These are phyloP conservation scores for Pythium aristosporum DNA, from an alignment of 352 stramenopile species.

Conservation along the genomic window DNA sequence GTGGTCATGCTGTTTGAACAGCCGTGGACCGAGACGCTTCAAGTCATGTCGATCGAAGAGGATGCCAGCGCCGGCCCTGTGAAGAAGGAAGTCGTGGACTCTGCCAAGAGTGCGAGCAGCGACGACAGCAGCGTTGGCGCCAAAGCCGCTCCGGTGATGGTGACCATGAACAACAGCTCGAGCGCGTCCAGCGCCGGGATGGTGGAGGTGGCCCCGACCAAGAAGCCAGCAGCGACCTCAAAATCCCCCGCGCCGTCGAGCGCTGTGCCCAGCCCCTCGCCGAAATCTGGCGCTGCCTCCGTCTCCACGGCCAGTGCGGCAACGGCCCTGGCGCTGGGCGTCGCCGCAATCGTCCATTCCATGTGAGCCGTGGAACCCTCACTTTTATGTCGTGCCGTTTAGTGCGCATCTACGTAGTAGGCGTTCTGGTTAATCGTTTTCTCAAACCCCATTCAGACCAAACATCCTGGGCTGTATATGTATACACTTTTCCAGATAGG, in stretches of 20 bases:
- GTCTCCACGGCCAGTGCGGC: not conserved
- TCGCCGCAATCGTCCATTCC: not conserved
- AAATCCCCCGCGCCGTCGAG: conserved; percentile 1
- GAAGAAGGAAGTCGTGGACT: conserved; percentile 12
- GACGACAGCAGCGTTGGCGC: not conserved
- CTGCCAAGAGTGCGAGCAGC: conserved; percentile 12
- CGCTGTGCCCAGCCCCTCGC: not conserved
- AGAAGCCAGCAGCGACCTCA: not conserved
- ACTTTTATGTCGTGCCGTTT: not conserved
- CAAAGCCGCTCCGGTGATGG: not conserved
- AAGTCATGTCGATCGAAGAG: conserved; percentile 47
- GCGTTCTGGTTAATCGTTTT: no score
- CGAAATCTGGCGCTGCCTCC: not conserved
- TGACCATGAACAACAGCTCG: not conserved
- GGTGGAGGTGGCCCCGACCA: not conserved
- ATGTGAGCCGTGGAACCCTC: not conserved
- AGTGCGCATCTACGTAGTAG: not conserved
- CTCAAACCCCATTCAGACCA: no score
- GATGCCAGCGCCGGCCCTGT: not conserved
- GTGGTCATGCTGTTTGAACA: conserved; percentile 56
- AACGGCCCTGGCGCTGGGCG: not conserved
- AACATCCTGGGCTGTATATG: no score
- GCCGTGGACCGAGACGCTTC: conserved; percentile 55
- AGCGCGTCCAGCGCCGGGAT: not conserved
- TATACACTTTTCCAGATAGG: not conserved